Evolutionary conservation across 2,329 filamentous ascomycete species (phyloP), one percentile per base, ranked within the genome.

Genomic region (Aspergillus awamori): DNA sequence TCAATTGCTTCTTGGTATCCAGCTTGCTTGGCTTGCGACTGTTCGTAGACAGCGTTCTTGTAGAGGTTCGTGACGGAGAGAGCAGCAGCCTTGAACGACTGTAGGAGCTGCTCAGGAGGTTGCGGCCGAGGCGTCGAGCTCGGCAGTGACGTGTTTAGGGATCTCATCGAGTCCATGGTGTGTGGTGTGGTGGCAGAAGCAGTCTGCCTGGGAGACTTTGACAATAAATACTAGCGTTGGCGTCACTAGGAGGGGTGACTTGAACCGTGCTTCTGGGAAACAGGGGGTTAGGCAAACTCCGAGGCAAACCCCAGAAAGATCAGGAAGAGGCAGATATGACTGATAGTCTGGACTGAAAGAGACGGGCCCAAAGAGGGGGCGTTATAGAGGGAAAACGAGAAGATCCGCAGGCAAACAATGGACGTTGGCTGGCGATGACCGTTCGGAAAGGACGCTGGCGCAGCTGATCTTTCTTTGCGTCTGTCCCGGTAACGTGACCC

Each of bases 1-100:
- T 97, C 92, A 39, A 99, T 81, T 39, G 93, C 96, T 73, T 98
- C 93, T 75, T 97, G 93, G 70, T 97, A 98, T 26, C 95, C 95
- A 41, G 93, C 89, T 54, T 86, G 80, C 53, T 91, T 87, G 51
- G 92, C 88, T 70, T 89, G 88, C 53, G 89, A 84, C 74, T 95
- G 89, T 53, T 91, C 90, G 33, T 87, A 83, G 11, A 91, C 89
- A 3, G 94, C 94, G 41, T 89, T 93, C 79, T 97, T 97, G 81
- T 98, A 98, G 13, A 99, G 87, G 72, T 96, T 97, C 52, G 95
- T 98, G 58, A 98, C 93, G 5, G 93, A 96, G 36, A 97, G 84
- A 20, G 95, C 95, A 36, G 95, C 95, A 15, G 90, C 88, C 77
- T 93, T 95, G 84, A 99, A 99, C 61, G 92, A 89, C 69, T 94